Percentiles rank a stretch among this genome's conserved stretches.
Evolutionary conservation across 192 early-diverging fungal species (phyloP).

Genomic region (Gaertneriomyces semiglobifer): DNA sequence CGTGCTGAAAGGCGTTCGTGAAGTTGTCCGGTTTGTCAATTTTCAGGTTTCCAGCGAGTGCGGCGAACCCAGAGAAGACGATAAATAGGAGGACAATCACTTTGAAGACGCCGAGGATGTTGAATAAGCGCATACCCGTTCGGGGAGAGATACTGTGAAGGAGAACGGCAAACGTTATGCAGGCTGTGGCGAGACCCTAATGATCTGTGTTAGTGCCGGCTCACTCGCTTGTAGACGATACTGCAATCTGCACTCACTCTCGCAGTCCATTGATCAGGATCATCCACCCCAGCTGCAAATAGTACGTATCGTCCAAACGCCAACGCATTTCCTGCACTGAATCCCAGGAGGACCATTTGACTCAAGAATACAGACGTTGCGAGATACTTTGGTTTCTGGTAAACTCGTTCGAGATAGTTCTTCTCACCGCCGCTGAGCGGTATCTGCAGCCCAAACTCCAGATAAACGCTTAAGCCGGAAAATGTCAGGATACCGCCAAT

Average conservation of each 20-base stretch:
- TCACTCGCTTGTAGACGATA: neutral
- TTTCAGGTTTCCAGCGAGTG: constrained; percentile 8
- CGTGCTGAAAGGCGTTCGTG: constrained; percentile 14
- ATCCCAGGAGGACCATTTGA: constrained; percentile 9
- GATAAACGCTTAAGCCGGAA: constrained; percentile 28
- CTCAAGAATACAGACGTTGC: constrained; percentile 5
- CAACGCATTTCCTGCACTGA: constrained; percentile 7
- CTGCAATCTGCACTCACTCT: neutral
- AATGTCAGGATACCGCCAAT: constrained; percentile 36
- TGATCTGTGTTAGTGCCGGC: neutral
- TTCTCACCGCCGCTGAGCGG: constrained; percentile 50
- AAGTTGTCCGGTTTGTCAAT: constrained; percentile 14
- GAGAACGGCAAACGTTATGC: neutral
- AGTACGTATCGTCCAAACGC: constrained; percentile 8
- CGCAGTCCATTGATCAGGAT: constrained; percentile 10
- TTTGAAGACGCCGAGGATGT: constrained; percentile 3
- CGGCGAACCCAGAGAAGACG: constrained; percentile 13
- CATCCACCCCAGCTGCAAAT: constrained; percentile 5
- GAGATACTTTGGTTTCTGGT: constrained; percentile 11
- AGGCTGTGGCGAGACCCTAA: neutral
- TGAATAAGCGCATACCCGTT: too few relatives aligned
- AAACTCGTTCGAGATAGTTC: constrained; percentile 18
- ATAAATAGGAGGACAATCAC: constrained; percentile 11
- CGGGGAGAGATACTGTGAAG: neutral
- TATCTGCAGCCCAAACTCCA: constrained; percentile 31